Percentiles rank a stretch among this genome's conserved stretches.
phyloP scores from a whole-genome alignment of 2,329 filamentous ascomycete species.

The Monilinia laxa region DNA sequence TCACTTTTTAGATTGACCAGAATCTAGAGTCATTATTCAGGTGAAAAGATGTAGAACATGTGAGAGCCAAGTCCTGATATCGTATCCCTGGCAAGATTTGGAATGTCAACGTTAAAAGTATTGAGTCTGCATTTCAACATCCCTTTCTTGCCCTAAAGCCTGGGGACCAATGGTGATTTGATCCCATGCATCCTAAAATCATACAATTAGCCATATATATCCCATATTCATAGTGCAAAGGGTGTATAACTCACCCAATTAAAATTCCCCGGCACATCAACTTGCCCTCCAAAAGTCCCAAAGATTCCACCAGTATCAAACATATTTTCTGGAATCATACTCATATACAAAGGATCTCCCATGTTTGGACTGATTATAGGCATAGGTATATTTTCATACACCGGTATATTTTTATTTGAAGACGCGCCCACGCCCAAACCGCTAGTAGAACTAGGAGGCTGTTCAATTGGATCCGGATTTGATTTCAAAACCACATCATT shows the following conservation, averaged over 20 bases:
- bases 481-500: background rate
- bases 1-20: background rate
- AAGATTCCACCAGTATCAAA: background rate
- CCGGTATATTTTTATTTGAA: conserved; percentile 15
- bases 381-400: conserved; percentile 22
- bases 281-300: too few relatives aligned
- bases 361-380: conserved; percentile 10
- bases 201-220: conserved; percentile 6
- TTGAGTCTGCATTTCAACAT: background rate
- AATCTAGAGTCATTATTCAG: background rate
- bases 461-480: background rate
- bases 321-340: conserved; percentile 28
- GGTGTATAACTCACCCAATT: conserved; percentile 29
- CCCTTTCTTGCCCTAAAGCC: background rate
- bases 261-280: conserved; percentile 23
- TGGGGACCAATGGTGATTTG: conserved; percentile 26
- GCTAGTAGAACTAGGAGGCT: conserved; percentile 18
- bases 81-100: background rate
- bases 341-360: background rate
- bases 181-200: conserved; percentile 32
- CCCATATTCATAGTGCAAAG: background rate
- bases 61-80: background rate
- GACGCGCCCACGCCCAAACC: too few relatives aligned
- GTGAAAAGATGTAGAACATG: background rate
- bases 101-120: background rate